Conservation (phyloP, 805 yeast species). For the Ogataea thermomethanolica region DNA sequence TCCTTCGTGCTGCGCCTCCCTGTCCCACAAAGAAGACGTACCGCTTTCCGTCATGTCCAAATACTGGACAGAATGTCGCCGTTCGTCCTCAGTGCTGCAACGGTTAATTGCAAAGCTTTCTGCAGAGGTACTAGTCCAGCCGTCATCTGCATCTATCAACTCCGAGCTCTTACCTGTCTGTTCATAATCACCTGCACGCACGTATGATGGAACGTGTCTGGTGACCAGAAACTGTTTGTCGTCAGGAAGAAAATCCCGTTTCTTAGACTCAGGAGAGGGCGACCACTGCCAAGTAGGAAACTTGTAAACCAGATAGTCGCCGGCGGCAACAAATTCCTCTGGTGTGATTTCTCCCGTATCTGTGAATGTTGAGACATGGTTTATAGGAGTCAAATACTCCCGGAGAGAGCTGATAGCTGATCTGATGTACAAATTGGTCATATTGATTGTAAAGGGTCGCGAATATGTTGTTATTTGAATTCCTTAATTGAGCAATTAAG, state of each 20-base stretch:
- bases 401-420: constrained; percentile 80
- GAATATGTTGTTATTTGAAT: too few relatives aligned
- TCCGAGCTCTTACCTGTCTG: constrained; percentile 34
- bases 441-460: constrained; percentile 1
- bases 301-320: constrained; percentile 84
- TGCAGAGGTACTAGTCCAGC: constrained; percentile 49
- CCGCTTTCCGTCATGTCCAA: constrained; percentile 25
- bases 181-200: constrained; percentile 59
- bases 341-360: constrained; percentile 92
- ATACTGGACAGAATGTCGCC: constrained; percentile 27
- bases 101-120: constrained; percentile 13
- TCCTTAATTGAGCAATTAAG: too few relatives aligned
- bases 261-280: constrained; percentile 50
- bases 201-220: constrained; percentile 81
- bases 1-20: constrained; percentile 11
- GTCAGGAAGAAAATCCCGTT: constrained; percentile 70
- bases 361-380: constrained; percentile 80
- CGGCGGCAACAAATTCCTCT: constrained; percentile 90
- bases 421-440: constrained; percentile 43
- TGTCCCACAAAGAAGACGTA: constrained; percentile 5
- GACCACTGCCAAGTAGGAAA: constrained; percentile 98
- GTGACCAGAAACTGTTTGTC: constrained; percentile 89
- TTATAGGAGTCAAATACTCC: constrained; percentile 89
- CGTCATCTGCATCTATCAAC: constrained; percentile 40
- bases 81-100: constrained; percentile 23